These are phyloP conservation scores for Dinochytrium kinnereticum DNA, from an alignment of 371 early-diverging fungal genomes.

Conservation along the genomic window DNA sequence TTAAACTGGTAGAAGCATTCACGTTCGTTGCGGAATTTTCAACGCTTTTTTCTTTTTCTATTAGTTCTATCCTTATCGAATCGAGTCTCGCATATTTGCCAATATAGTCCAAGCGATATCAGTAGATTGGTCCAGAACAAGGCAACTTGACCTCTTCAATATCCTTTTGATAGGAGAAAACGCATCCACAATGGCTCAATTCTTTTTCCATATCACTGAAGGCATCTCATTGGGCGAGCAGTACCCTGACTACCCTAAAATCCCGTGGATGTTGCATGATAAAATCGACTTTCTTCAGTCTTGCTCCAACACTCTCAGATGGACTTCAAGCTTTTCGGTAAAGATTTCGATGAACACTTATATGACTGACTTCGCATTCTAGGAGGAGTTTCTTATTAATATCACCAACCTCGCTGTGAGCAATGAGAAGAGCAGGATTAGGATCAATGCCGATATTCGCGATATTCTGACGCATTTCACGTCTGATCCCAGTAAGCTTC, in stretches of 20 bases:
- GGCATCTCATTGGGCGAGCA: constrained; percentile 4
- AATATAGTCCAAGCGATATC: constrained; percentile 17
- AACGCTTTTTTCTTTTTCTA: neutral
- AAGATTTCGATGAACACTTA: neutral
- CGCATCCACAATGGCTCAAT: constrained; percentile 11
- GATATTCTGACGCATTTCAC: neutral
- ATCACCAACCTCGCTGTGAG: neutral
- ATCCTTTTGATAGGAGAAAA: constrained; percentile 35
- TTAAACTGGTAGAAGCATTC: constrained; percentile 27
- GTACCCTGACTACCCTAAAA: neutral
- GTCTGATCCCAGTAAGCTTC: neutral
- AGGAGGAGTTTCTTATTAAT: neutral
- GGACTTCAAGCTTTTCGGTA: neutral
- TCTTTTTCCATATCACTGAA: constrained; percentile 19
- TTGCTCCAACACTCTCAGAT: neutral
- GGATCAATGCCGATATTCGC: neutral
- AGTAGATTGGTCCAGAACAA: constrained; percentile 13
- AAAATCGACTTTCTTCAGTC: constrained; percentile 1
- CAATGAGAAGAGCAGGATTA: neutral
- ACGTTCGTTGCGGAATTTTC: neutral
- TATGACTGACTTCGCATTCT: neutral
- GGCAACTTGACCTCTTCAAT: constrained; percentile 23
- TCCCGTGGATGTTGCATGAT: constrained; percentile 5
- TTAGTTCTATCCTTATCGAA: constrained; percentile 16
- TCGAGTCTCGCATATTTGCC: constrained; percentile 23